Conservation (phyloP, 2,329 filamentous ascomycete species). For the Diaporthe velutina region DNA sequence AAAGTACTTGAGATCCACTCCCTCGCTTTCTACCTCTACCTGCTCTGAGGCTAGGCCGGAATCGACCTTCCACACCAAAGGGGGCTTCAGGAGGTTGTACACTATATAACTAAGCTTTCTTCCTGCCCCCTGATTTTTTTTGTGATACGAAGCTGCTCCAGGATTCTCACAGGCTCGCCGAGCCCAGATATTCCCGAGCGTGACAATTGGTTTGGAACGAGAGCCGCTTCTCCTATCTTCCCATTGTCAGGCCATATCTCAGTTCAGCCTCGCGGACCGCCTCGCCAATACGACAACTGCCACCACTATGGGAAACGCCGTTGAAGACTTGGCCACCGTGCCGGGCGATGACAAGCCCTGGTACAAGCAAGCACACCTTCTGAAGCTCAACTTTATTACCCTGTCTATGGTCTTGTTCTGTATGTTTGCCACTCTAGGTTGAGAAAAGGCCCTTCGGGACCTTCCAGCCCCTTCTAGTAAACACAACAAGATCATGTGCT, state of each 20-base stretch:
- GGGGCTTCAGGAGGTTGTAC: slow-evolving; percentile 21
- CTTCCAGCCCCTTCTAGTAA: background rate
- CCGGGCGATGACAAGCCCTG: slow-evolving; percentile 21
- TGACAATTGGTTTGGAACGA: background rate
- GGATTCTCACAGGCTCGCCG: background rate
- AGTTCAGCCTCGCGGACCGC: background rate
- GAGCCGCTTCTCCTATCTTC: background rate
- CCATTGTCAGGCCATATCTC: background rate
- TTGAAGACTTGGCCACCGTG: background rate
- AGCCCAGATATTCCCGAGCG: no score
- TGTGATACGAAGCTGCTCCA: background rate
- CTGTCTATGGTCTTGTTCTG: slow-evolving; percentile 29
- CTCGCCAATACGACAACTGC: background rate
- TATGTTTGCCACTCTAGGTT: background rate
- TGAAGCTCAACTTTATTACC: slow-evolving; percentile 30
- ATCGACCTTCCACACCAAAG: background rate
- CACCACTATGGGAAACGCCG: background rate
- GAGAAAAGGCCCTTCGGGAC: no score
- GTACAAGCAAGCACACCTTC: slow-evolving; percentile 25
- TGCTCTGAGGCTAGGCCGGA: background rate
- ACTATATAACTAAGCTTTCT: background rate
- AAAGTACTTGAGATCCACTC: slow-evolving; percentile 1
- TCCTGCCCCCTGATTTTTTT: background rate
- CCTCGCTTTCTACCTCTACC: background rate
- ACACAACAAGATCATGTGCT: background rate